A percentile compares a stretch with the other conserved stretches of the same genome.
phyloP scores from a whole-genome alignment of 768 basidiomycete species.

The Russula vinacea region DNA sequence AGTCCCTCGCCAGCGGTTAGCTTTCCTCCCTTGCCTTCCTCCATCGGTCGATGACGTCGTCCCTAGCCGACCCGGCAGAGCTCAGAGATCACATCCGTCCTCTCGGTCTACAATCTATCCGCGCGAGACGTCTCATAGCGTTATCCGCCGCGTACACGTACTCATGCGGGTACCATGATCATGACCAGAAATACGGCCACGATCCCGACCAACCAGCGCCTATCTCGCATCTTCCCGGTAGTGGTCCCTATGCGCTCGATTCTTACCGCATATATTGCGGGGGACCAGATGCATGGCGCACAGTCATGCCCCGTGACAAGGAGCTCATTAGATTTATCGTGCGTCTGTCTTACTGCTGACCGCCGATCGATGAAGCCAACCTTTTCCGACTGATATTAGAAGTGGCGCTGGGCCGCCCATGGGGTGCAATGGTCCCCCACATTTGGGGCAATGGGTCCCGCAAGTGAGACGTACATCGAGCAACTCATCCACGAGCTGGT shows the following conservation, averaged over 20 bases:
- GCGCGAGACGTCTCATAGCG: constrained; percentile 53
- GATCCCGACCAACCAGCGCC: constrained; percentile 31
- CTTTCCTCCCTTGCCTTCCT: not conserved
- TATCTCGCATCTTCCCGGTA: constrained; percentile 60
- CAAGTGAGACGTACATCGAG: constrained; percentile 24
- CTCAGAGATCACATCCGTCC: constrained; percentile 47
- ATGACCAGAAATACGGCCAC: too few species aligned
- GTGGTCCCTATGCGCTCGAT: constrained; percentile 70
- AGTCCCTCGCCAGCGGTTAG: constrained; percentile 53
- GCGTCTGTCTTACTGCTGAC: constrained; percentile 31
- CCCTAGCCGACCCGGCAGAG: constrained; percentile 44
- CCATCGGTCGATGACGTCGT: not conserved
- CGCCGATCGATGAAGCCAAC: not conserved
- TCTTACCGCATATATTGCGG: constrained; percentile 70
- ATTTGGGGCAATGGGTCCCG: constrained; percentile 40
- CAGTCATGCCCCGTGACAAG: constrained; percentile 63
- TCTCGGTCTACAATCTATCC: constrained; percentile 58
- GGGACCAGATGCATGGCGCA: constrained; percentile 53
- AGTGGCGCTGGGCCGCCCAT: constrained; percentile 68
- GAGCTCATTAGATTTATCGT: constrained; percentile 67
- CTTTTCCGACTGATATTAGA: constrained; percentile 39
- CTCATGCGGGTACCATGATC: not conserved
- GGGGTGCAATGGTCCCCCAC: constrained; percentile 52
- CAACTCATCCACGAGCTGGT: constrained; percentile 26
- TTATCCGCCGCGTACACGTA: constrained; percentile 53